Evolutionary conservation across 1,139 yeast genomes (phyloP), one percentile per base, ranked within the genome.

Genomic region (Geotrichum fermentans): DNA sequence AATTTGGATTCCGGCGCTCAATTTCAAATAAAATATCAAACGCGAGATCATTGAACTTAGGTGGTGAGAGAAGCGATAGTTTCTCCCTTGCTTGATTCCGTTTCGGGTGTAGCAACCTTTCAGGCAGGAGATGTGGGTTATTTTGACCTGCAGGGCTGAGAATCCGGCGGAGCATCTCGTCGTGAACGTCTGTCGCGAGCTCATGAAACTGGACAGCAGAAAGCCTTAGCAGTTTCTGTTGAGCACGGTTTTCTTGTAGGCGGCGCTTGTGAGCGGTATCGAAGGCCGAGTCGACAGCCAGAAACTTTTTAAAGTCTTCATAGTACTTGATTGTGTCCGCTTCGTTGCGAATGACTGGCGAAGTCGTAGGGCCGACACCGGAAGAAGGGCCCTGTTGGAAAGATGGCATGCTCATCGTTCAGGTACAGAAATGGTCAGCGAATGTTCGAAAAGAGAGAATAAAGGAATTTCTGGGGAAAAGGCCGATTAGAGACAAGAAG

Each of bases 61-160:
- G 69, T 50, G 83, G 82, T 0, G 96, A 94, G 54, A 94, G 75
- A 40, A 88, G 80, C 1, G 97, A 85, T 57, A 94, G 75, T 67
- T 90, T 92, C 63, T 87, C 90, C 59, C 99, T 78, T 2, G 98
- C 98, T 66, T 89, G 96, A 65, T 94, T 94, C 61, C 98, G 77
- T 63, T 89, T 90, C 32, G 95, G 94, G 64, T 94, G 98, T 68
- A 88, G 88, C 3, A 75, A 71, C n/a, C 79, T 73, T 62, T 77
- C 78, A 4, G 95, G 90, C 45, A 81, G 73, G 52, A 87, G 71
- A 61, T 77, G 80, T 53, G 28, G 6, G 10, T 6, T 6, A 24
- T 10, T 10, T 6, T 24, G 8, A n/a, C 7, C n/a, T 11, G 34
- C 16, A 7, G 16, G n/a, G 58, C 78, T 79, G 16, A 75, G 80